phyloP scores from a whole-genome alignment of 78 protist genomes.

The Dictyostelium intermedium region DNA sequence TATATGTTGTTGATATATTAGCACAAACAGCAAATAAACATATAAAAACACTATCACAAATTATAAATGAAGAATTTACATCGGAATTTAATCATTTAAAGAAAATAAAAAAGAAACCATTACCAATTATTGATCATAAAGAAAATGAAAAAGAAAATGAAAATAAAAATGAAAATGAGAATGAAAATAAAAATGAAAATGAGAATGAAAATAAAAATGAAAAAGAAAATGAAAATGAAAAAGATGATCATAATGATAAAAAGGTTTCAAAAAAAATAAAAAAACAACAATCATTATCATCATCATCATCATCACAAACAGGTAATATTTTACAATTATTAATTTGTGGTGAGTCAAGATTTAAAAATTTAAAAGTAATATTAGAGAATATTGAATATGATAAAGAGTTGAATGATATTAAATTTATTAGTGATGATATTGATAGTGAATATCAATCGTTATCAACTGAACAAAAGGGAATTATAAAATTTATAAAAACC shows the following conservation, averaged over 20 bases:
- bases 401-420: not conserved
- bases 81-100: conserved; percentile 38
- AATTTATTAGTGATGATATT: not conserved
- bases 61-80: not conserved
- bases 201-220: not conserved
- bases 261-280: not conserved
- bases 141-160: not conserved
- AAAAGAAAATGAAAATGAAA: no score
- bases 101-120: conserved; percentile 32
- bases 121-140: not conserved
- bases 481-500: not conserved
- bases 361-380: not conserved
- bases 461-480: not conserved
- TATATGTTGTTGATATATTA: not conserved
- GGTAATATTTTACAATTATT: conserved; percentile 14
- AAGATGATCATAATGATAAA: no score
- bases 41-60: not conserved
- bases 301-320: not conserved
- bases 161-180: no score
- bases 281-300: not conserved
- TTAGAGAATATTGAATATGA: not conserved
- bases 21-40: conserved; percentile 39
- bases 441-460: not conserved
- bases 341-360: not conserved
- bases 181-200: not conserved